Percentiles rank a stretch among this genome's conserved stretches.
Evolutionary conservation across 805 yeast genomes (phyloP).

Genomic region (Maudiozyma saulgeensis): DNA sequence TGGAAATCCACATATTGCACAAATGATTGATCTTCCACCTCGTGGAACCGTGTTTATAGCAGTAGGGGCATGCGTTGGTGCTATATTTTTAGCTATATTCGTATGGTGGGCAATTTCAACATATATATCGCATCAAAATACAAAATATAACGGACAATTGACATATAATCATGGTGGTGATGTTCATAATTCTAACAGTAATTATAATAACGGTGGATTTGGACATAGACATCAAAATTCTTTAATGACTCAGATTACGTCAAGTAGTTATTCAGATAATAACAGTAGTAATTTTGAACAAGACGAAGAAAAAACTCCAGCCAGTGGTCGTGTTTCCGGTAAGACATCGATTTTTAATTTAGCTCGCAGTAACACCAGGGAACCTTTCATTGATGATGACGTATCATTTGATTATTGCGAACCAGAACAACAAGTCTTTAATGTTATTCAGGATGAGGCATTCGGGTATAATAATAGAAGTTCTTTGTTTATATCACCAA

Average conservation of each 20-base stretch:
- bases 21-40: conserved; percentile 36
- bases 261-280: neutral
- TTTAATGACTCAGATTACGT: neutral
- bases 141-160: conserved; percentile 30
- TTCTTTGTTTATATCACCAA: conserved; percentile 67
- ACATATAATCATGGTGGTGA: neutral
- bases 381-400: neutral
- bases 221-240: neutral
- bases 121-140: conserved; percentile 40
- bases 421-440: conserved; percentile 3
- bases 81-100: conserved; percentile 41
- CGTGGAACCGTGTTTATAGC: conserved; percentile 79
- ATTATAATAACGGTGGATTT: neutral
- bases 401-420: neutral
- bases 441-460: conserved; percentile 15
- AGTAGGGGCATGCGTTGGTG: conserved; percentile 61
- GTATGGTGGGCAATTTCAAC: conserved; percentile 45
- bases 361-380: neutral
- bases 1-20: conserved; percentile 56
- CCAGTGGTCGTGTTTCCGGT: neutral
- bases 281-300: conserved; percentile 1
- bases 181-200: neutral
- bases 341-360: neutral
- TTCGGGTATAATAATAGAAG: conserved; percentile 17
- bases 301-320: neutral